Evolutionary conservation across 2,329 filamentous ascomycete species (phyloP).

Genomic region (Trichoderma gracile): DNA sequence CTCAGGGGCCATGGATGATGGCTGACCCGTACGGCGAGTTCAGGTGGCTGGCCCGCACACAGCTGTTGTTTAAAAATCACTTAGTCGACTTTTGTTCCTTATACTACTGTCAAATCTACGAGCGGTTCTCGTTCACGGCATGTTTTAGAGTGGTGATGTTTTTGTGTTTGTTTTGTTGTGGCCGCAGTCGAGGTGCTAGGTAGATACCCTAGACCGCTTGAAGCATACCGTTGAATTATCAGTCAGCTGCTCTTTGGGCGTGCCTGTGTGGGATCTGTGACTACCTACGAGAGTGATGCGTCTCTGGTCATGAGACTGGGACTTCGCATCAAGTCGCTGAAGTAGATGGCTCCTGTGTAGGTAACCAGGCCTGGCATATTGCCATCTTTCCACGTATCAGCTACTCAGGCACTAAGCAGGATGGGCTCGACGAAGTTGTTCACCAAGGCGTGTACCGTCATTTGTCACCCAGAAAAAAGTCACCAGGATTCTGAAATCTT

Average conservation of each 20-base stretch:
- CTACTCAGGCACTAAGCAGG: too few species aligned
- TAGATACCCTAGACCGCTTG: conserved; percentile 17
- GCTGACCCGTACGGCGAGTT: conserved; percentile 19
- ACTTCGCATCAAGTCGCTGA: neutral
- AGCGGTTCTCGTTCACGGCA: conserved; percentile 35
- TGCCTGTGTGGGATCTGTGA: neutral
- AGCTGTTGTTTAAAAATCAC: conserved; percentile 20
- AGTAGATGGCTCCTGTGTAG: neutral
- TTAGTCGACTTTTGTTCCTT: conserved; percentile 32
- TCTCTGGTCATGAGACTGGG: neutral
- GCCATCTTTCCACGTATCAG: too few species aligned
- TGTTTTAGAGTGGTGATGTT: conserved; percentile 34
- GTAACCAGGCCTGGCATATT: neutral
- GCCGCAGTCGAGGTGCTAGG: conserved; percentile 15
- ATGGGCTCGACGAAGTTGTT: too few species aligned
- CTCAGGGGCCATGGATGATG: conserved; percentile 17
- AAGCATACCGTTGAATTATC: conserved; percentile 14
- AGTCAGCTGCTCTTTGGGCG: neutral
- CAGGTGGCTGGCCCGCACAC: conserved; percentile 19
- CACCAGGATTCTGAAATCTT: too few species aligned
- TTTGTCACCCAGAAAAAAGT: too few species aligned
- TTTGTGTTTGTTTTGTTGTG: conserved; percentile 26
- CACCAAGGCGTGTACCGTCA: too few species aligned
- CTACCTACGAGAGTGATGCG: too few species aligned
- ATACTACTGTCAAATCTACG: conserved; percentile 37